These are phyloP conservation scores for Jamesozyma gamospora DNA, from an alignment of 805 yeast species.

Conservation along the genomic window DNA sequence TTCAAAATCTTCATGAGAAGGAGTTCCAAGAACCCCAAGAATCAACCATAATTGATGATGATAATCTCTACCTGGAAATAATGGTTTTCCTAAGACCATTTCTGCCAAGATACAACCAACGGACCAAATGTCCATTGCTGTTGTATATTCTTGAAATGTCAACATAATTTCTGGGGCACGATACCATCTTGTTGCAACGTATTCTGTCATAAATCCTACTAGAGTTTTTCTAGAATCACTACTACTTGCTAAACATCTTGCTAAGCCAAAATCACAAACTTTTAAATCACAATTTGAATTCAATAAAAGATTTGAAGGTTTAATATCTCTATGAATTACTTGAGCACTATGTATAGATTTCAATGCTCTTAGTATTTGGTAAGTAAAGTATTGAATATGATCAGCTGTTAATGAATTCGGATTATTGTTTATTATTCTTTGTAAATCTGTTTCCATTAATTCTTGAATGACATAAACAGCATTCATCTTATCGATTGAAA, in stretches of 20 bases:
- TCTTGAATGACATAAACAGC: slow-evolving; percentile 74
- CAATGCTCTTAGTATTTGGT: slow-evolving; percentile 61
- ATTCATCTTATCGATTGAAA: slow-evolving; percentile 45
- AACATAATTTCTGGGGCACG: slow-evolving; percentile 80
- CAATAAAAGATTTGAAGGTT: slow-evolving; percentile 61
- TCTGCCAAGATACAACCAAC: slow-evolving; percentile 74
- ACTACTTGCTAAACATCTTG: slow-evolving; percentile 41
- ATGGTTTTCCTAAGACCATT: slow-evolving; percentile 48
- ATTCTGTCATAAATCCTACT: slow-evolving; percentile 58
- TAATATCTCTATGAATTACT: slow-evolving; percentile 68
- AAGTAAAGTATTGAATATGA: slow-evolving; percentile 59
- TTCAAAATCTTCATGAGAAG: slow-evolving; percentile 61
- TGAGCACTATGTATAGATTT: slow-evolving; percentile 63
- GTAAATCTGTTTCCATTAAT: slow-evolving; percentile 66
- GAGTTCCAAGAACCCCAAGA: slow-evolving; percentile 62
- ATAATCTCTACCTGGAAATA: slow-evolving; percentile 70
- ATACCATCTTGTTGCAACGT: slow-evolving; percentile 80
- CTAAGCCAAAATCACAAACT: slow-evolving; percentile 71
- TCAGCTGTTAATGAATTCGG: slow-evolving; percentile 42
- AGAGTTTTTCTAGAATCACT: slow-evolving; percentile 35
- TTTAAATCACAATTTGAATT: slow-evolving; percentile 66
- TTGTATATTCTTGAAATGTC: slow-evolving; percentile 59
- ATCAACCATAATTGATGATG: slow-evolving; percentile 58
- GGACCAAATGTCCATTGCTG: slow-evolving; percentile 74
- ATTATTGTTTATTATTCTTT: slow-evolving; percentile 45